Percentiles rank a stretch among this genome's conserved stretches.
Evolutionary conservation across 1,139 yeast species (phyloP).

Genomic region (Geotrichum candidum): DNA sequence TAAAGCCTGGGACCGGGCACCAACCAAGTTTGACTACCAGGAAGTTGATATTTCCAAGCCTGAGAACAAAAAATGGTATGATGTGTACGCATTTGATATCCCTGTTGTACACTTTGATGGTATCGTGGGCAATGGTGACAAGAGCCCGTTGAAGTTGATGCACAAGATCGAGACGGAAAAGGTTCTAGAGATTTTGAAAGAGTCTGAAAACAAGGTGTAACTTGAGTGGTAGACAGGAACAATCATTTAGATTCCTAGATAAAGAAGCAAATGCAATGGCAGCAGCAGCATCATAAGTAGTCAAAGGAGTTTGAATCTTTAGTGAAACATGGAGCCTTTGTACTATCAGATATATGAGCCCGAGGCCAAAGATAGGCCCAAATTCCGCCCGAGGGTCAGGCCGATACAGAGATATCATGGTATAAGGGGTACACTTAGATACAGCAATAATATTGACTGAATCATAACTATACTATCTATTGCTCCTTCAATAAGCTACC

Average conservation of each 20-base stretch:
- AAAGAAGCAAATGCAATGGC: not conserved
- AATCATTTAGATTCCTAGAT: not conserved
- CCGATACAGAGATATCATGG: not conserved
- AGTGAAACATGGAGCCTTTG: not conserved
- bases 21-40: conserved; percentile 35
- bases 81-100: conserved; percentile 78
- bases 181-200: conserved; percentile 32
- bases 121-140: conserved; percentile 35
- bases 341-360: not conserved
- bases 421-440: not conserved
- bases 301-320: not conserved
- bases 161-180: conserved; percentile 62
- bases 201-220: not conserved
- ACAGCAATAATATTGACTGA: too few species aligned
- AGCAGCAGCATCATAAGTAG: not conserved
- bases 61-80: conserved; percentile 68
- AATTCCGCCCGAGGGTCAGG: not conserved
- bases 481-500: too few species aligned
- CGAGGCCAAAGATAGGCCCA: not conserved
- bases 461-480: too few species aligned
- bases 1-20: conserved; percentile 38
- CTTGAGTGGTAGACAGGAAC: not conserved
- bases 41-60: conserved; percentile 65
- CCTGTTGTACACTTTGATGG: conserved; percentile 74
- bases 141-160: conserved; percentile 54